Base-by-base conservation (phyloP, 108 stramenopile species). In the Cylindrotheca closterium region DNA sequence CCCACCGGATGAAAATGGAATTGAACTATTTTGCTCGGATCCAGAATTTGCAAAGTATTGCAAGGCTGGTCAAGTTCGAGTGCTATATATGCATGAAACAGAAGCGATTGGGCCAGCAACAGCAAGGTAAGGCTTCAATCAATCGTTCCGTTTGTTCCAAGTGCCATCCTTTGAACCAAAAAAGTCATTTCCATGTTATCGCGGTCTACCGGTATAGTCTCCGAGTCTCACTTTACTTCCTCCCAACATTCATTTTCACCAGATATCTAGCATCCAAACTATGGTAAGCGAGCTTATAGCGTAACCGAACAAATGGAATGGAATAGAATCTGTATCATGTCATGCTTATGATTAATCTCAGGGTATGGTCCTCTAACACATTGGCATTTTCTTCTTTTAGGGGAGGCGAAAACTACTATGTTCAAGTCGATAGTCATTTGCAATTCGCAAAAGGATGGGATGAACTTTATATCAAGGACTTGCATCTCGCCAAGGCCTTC, bases 341-440 rank as follows among this genome's bases (percentile, higher is more conserved):
- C n/a, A n/a, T n/a, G n/a, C n/a, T n/a, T n/a, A n/a, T n/a, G n/a
- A n/a, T n/a, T n/a, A n/a, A n/a, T n/a, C n/a, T n/a, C n/a, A n/a
- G n/a, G n/a, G n/a, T n/a, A n/a, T n/a, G n/a, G n/a, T n/a, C n/a
- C n/a, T n/a, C n/a, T n/a, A n/a, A n/a, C n/a, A n/a, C n/a, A n/a
- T n/a, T n/a, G n/a, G n/a, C n/a, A n/a, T 42, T 42, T 42, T 42
- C 15, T 15, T 42, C 63, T 87, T 96, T 80, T 15, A 42, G 37
- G 92, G 73, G 87, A 24, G 95, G 95, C 5, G 95, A 96, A 67
- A 85, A 77, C 3, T 94, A 74, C 62, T 93, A 79, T 57, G 54
- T 94, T 52, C 95, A 96, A 69, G 80, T 87, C 3, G 96, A 96
- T 78, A 68, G 89, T 25, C 96, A 93, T 60, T 58, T 87, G 65